Conservation (phyloP, 2,329 filamentous ascomycete species). For the Trichoderma sp. region DNA sequence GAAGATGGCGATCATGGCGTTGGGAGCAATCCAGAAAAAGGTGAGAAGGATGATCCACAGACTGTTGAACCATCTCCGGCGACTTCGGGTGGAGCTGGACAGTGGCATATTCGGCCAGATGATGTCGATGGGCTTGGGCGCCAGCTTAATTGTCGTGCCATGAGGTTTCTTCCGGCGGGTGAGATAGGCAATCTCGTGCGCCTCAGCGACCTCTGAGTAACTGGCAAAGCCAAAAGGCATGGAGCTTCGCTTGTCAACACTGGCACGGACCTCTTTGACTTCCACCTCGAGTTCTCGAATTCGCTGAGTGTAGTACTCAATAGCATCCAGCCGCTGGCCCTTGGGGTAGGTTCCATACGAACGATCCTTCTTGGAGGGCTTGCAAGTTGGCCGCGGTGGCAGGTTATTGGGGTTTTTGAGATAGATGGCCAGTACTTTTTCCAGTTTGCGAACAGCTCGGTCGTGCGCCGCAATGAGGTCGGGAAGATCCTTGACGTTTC, state of each 20-base stretch:
- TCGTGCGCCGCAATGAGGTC: conserved; percentile 83
- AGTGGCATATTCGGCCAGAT: conserved; percentile 94
- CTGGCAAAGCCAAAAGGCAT: conserved; percentile 94
- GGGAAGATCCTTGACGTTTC: conserved; percentile 90
- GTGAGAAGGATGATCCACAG: conserved; percentile 83
- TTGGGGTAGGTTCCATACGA: conserved; percentile 64
- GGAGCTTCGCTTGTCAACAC: conserved; percentile 83
- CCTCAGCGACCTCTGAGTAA: conserved; percentile 83
- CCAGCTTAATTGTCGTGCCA: conserved; percentile 74
- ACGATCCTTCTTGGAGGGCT: conserved; percentile 77
- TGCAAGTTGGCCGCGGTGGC: conserved; percentile 76
- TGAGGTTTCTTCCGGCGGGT: conserved; percentile 78
- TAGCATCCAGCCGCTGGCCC: conserved; percentile 83
- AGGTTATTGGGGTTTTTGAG: conserved; percentile 82
- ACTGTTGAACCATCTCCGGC: conserved; percentile 76
- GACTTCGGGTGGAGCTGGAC: conserved; percentile 65
- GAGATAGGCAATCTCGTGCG: conserved; percentile 82
- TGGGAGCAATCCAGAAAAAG: conserved; percentile 83
- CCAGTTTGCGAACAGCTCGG: conserved; percentile 76
- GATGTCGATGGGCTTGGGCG: conserved; percentile 84
- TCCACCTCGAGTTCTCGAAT: conserved; percentile 81
- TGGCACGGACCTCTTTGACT: conserved; percentile 78
- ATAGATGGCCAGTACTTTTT: conserved; percentile 84
- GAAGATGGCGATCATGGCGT: conserved; percentile 93
- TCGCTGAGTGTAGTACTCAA: conserved; percentile 85